phyloP scores from a whole-genome alignment of 2,329 filamentous ascomycete species.

The Penicillium polonicum region DNA sequence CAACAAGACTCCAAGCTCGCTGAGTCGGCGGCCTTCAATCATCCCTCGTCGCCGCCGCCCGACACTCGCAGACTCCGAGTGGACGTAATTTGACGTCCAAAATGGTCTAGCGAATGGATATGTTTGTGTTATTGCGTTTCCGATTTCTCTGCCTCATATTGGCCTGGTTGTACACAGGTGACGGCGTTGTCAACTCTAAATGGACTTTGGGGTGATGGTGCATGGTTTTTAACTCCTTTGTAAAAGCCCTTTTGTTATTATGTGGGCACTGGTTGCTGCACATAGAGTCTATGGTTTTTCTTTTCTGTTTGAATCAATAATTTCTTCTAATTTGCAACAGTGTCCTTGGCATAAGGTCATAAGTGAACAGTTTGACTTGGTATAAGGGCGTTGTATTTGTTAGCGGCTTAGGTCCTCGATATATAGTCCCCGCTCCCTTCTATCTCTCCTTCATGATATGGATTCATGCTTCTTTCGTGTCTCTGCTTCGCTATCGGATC shows the following conservation, averaged over 20 bases:
- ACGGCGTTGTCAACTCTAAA: constrained; percentile 15
- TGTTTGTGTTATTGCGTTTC: background rate
- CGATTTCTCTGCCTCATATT: constrained; percentile 8
- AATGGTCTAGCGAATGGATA: background rate
- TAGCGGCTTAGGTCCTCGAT: background rate
- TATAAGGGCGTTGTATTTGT: background rate
- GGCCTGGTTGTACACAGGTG: background rate
- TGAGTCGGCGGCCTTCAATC: constrained; percentile 36
- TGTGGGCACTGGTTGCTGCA: constrained; percentile 26
- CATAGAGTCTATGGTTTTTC: constrained; percentile 11
- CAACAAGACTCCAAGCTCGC: constrained; percentile 31
- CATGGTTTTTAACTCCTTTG: constrained; percentile 10
- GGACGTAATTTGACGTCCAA: constrained; percentile 23
- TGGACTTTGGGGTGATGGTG: constrained; percentile 10
- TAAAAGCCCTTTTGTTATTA: constrained; percentile 13
- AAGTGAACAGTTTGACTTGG: no score
- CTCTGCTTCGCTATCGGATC: background rate
- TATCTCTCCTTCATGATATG: background rate
- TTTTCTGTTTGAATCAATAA: constrained; percentile 18
- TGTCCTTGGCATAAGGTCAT: background rate
- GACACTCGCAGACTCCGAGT: constrained; percentile 40
- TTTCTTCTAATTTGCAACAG: background rate
- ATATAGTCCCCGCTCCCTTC: background rate
- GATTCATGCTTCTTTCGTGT: no score
- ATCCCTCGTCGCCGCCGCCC: constrained; percentile 40